Conservation (phyloP, 345 rosid genomes). For the Theobroma cacao region DNA sequence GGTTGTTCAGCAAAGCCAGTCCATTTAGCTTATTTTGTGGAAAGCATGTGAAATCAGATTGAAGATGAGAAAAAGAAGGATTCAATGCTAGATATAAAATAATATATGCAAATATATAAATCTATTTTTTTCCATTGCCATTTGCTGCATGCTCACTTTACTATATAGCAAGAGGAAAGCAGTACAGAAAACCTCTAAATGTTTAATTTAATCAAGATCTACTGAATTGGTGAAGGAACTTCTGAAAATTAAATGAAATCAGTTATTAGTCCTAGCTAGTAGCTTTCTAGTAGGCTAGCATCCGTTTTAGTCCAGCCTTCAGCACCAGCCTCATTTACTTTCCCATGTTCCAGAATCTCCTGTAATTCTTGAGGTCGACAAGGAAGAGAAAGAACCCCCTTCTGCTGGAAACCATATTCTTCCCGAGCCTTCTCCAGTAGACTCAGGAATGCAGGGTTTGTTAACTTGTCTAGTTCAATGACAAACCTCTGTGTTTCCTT, state of each 20-base stretch:
- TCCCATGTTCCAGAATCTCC: background rate
- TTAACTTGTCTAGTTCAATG: background rate
- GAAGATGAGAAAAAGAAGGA: background rate
- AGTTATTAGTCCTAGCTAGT: background rate
- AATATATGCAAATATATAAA: too few species aligned
- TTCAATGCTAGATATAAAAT: background rate
- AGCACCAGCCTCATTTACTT: background rate
- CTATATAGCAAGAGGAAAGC: background rate
- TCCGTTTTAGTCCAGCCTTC: background rate
- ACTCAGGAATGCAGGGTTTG: conserved; percentile 10
- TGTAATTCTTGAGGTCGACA: conserved; percentile 13
- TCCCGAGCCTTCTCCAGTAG: conserved; percentile 12
- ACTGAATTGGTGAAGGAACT: background rate
- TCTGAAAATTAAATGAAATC: background rate
- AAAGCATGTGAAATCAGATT: too few species aligned
- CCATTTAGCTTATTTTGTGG: background rate
- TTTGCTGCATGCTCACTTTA: background rate
- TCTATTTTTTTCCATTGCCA: background rate
- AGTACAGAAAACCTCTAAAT: background rate
- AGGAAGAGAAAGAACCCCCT: conserved; percentile 8
- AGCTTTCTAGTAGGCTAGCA: background rate
- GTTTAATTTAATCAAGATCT: background rate
- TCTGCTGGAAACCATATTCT: conserved; percentile 17
- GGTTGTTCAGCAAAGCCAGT: background rate
- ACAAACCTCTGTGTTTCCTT: conserved; percentile 11